Conservation (phyloP, 768 basidiomycete genomes). For the Thelephora aurantiotincta region DNA sequence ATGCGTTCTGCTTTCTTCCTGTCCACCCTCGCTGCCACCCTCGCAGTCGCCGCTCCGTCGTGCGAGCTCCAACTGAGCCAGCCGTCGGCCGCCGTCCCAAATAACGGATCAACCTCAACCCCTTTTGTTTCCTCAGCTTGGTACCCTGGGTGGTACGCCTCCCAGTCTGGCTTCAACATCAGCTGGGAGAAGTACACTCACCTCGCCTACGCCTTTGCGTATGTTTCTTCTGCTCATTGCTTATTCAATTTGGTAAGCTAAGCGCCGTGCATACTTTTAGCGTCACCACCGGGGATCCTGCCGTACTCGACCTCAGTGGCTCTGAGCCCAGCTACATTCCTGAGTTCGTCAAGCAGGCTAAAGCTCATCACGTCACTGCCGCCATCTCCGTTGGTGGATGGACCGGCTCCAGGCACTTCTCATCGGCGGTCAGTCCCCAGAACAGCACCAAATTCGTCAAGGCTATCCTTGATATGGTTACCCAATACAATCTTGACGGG, state of each 20-base stretch:
- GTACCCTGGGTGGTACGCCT: constrained; percentile 58
- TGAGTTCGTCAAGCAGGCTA: constrained; percentile 37
- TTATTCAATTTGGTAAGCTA: background rate
- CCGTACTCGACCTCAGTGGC: constrained; percentile 17
- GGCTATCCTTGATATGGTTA: constrained; percentile 34
- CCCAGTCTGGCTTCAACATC: constrained; percentile 33
- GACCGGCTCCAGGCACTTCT: constrained; percentile 51
- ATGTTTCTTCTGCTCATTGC: constrained; percentile 10
- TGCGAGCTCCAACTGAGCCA: no score
- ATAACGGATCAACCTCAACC: constrained; percentile 1
- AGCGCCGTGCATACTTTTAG: constrained; percentile 10
- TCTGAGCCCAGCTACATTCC: constrained; percentile 39
- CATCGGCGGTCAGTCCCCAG: constrained; percentile 36
- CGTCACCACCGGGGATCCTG: constrained; percentile 19
- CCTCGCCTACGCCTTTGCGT: constrained; percentile 58
- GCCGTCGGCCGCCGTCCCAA: constrained; percentile 1
- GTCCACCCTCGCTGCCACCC: no score
- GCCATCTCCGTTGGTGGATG: constrained; percentile 58
- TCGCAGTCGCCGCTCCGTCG: no score
- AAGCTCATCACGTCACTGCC: constrained; percentile 37
- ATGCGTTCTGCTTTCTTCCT: no score
- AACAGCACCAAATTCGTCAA: constrained; percentile 55
- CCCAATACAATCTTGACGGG: constrained; percentile 40
- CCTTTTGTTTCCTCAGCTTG: constrained; percentile 34
- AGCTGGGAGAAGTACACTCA: constrained; percentile 57